Percentiles rank a stretch among this genome's conserved stretches.
Conservation (phyloP, 257 asterid genomes). For the Echium plantagineum region DNA sequence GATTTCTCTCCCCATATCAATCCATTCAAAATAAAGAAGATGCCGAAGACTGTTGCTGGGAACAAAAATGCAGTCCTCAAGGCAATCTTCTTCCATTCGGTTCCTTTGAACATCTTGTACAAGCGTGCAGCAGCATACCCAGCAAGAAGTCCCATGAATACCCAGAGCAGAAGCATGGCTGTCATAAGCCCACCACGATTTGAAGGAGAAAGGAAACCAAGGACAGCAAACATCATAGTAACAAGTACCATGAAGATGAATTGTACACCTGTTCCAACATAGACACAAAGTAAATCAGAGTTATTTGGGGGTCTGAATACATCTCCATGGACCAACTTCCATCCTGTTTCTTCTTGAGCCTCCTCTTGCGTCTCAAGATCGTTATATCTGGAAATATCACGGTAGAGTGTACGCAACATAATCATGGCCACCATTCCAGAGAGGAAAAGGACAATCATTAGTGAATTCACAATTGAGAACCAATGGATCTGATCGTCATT, state of each 20-base stretch:
- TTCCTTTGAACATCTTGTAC: conserved; percentile 67
- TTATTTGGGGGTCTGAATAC: conserved; percentile 60
- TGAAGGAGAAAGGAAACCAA: conserved; percentile 75
- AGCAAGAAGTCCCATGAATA: conserved; percentile 64
- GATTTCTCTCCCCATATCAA: conserved; percentile 81
- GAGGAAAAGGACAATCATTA: conserved; percentile 76
- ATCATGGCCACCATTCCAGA: conserved; percentile 83
- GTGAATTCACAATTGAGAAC: conserved; percentile 69
- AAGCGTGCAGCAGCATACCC: conserved; percentile 57
- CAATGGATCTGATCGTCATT: conserved; percentile 73
- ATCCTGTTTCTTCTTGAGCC: conserved; percentile 76
- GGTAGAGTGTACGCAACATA: conserved; percentile 62
- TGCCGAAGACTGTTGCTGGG: conserved; percentile 42
- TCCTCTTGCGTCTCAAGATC: conserved; percentile 78
- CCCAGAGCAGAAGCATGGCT: conserved; percentile 73
- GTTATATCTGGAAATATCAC: conserved; percentile 65
- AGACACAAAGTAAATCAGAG: conserved; percentile 53
- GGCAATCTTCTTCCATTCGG: conserved; percentile 64
- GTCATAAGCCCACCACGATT: conserved; percentile 81
- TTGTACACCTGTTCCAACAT: conserved; percentile 70
- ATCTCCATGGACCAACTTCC: conserved; percentile 68
- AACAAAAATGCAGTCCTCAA: conserved; percentile 50
- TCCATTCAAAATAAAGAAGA: conserved; percentile 58
- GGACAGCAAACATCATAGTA: conserved; percentile 59
- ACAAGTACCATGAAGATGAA: conserved; percentile 51